phyloP scores from a whole-genome alignment of 371 early-diverging fungal genomes.

The Nematocida sp. region DNA sequence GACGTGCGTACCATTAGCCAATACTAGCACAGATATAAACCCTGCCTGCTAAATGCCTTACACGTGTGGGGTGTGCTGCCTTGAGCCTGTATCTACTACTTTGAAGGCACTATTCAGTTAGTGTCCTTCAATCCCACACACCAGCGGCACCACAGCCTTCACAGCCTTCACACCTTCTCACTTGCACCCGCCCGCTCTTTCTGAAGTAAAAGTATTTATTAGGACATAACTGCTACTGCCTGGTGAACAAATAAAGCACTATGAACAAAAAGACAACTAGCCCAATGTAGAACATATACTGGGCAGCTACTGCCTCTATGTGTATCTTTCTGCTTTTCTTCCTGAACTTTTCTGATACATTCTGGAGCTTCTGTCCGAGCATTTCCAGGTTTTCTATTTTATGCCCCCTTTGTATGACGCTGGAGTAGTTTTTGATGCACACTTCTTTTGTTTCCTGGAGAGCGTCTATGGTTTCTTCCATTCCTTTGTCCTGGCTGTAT shows the following conservation, averaged over 20 bases:
- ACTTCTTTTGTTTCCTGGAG: slow-evolving; percentile 50
- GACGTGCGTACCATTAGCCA: too few species aligned
- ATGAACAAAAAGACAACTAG: slow-evolving; percentile 36
- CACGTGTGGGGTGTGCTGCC: too few species aligned
- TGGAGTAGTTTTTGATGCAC: slow-evolving; percentile 48
- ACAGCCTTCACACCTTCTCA: too few species aligned
- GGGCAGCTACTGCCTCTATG: slow-evolving; percentile 34
- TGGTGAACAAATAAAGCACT: slow-evolving; percentile 25
- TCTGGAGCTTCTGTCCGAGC: slow-evolving; percentile 43
- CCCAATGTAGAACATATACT: slow-evolving; percentile 37
- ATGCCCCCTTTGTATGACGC: slow-evolving; percentile 50
- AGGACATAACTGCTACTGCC: not conserved
- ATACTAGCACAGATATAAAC: too few species aligned
- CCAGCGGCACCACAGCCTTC: too few species aligned
- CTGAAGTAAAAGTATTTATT: too few species aligned
- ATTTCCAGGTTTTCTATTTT: slow-evolving; percentile 48
- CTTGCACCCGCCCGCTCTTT: too few species aligned
- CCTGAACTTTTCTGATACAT: slow-evolving; percentile 49
- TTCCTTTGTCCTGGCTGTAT: slow-evolving; percentile 45
- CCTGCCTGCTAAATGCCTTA: too few species aligned
- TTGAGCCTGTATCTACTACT: too few species aligned
- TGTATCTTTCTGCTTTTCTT: slow-evolving; percentile 51
- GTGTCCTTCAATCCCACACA: too few species aligned
- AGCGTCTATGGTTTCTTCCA: slow-evolving; percentile 46
- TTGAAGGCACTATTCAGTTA: too few species aligned